These are phyloP conservation scores for Avicennia marina DNA, from an alignment of 257 asterid genomes.

Conservation along the genomic window DNA sequence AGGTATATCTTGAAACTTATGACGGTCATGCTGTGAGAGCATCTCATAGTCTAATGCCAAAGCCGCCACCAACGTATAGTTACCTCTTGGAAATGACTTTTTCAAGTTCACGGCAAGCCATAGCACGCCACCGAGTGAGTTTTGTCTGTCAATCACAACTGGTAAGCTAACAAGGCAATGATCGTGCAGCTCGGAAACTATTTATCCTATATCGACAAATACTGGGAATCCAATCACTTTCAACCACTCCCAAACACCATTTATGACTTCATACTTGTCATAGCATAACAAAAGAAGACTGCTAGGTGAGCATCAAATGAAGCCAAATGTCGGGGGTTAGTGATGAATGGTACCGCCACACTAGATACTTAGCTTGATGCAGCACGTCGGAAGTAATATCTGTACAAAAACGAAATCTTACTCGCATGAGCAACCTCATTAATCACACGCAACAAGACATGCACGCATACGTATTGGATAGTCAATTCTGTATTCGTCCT, in stretches of 20 bases:
- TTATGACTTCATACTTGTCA: conserved; percentile 1
- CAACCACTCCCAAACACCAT: background rate
- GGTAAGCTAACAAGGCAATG: background rate
- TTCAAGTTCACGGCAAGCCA: conserved; percentile 10
- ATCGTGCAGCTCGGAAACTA: background rate
- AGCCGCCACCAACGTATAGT: background rate
- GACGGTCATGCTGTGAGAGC: background rate
- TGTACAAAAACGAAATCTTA: conserved; percentile 28
- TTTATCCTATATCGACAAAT: background rate
- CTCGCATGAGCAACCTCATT: conserved; percentile 8
- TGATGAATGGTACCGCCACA: background rate
- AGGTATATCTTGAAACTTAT: background rate
- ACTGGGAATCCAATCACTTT: background rate
- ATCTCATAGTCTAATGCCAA: background rate
- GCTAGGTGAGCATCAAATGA: background rate
- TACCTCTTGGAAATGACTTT: background rate
- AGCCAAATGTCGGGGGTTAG: background rate
- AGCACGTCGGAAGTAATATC: conserved; percentile 72
- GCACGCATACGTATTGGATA: background rate
- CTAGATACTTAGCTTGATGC: conserved; percentile 20
- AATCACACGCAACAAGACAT: background rate
- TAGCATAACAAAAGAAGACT: background rate
- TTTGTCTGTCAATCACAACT: background rate
- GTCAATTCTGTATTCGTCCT: background rate
- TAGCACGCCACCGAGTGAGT: background rate